Evolutionary conservation across 1,284 basidiomycete genomes (phyloP), one percentile per base, ranked within the genome.

Genomic region (Ustilago cynodontis): DNA sequence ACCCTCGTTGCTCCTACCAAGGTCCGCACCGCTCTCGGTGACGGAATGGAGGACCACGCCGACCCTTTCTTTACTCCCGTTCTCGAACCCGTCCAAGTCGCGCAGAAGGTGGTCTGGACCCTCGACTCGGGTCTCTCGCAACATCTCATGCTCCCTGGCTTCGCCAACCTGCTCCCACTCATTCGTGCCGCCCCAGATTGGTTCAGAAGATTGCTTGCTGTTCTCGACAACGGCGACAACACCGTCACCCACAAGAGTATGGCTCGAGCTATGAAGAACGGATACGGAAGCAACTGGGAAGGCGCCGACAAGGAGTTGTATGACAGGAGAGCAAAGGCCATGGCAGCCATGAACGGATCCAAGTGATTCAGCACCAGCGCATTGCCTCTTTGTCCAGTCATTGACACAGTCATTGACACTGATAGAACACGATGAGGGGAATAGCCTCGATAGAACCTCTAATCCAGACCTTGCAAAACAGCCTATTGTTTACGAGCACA

Each of bases 1-100:
- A 80, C 84, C 26, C 64, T 85, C 47, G 79, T 80, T 52, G 78
- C 74, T 1, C 84, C 84, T 14, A 84, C 82, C 51, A 86, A 86
- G 60, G 84, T 86, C n/a, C 71, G 76, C 37, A 86, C 84, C 47
- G 71, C 82, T 8, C 76, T 86, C 8, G 83, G 82, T 33, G 74
- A 83, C 26, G 82, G 78, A 2, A 81, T 86, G 78, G 81, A 84
- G 47, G 80, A 83, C 64, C 72, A 81, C 52, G 59, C 76, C 49
- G 78, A 80, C 28, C 72, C 74, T 13, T 86, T 86, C 71, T 65
- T 85, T 54, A 78, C 71, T n/a, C 84, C 83, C 24, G 80, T 77
- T 16, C 70, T 86, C 20, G 80, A 82, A 52, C 78, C 84, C 20
- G 50, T 82, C 55, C 77, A 85, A 52, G 82, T 85, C 1, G 84